Evolutionary conservation across 2,329 filamentous ascomycete genomes (phyloP).

Genomic region (Curvularia sp.): DNA sequence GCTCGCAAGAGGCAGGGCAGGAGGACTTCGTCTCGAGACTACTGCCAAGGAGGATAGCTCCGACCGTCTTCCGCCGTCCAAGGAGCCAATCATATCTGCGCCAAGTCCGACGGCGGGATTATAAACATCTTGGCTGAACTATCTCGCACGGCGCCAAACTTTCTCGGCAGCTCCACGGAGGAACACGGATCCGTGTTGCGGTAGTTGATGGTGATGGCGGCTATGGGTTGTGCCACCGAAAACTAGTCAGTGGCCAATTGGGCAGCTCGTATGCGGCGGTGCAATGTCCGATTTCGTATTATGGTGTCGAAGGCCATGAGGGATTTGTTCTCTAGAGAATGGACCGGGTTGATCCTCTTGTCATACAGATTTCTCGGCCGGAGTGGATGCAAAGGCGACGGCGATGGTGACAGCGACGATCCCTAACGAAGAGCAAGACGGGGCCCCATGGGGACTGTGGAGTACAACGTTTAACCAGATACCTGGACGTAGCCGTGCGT

Average conservation of each 20-base stretch:
- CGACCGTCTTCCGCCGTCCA: conserved; percentile 5
- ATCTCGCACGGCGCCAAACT: conserved; percentile 3
- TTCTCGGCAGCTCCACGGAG: conserved; percentile 19
- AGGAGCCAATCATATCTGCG: conserved; percentile 21
- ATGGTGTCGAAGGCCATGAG: background rate
- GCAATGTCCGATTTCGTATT: conserved; percentile 2
- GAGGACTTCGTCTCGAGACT: conserved; percentile 27
- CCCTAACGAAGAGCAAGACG: background rate
- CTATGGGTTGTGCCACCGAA: conserved; percentile 1
- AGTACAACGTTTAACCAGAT: conserved; percentile 17
- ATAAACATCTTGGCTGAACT: conserved; percentile 22
- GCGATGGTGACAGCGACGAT: conserved; percentile 2
- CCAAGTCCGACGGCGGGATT: conserved; percentile 17
- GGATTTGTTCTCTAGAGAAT: conserved; percentile 14
- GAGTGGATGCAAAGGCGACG: background rate
- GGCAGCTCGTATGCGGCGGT: conserved; percentile 8
- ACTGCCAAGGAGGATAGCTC: conserved; percentile 11
- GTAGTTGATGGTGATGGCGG: conserved; percentile 6
- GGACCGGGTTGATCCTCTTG: conserved; percentile 9
- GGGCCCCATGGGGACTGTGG: conserved; percentile 24
- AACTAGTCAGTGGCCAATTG: conserved; percentile 8
- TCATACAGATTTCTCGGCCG: conserved; percentile 4
- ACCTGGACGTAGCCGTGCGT: conserved; percentile 16
- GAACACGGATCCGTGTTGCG: conserved; percentile 17
- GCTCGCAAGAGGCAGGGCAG: conserved; percentile 17